These are phyloP conservation scores for Backusella sp. DNA, from an alignment of 192 early-diverging fungal species.

Conservation along the genomic window DNA sequence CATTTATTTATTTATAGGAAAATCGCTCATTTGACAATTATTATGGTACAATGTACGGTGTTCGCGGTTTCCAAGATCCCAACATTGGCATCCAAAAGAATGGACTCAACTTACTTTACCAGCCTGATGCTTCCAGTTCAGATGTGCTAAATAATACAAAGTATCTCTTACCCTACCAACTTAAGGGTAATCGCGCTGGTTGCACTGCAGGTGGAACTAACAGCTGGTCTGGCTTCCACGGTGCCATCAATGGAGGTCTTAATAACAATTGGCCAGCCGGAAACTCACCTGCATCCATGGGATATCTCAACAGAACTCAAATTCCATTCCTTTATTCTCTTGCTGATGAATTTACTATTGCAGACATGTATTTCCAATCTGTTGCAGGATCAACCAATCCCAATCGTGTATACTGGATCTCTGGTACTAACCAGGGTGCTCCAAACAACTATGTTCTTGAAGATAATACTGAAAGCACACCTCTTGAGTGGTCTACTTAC, in stretches of 20 bases:
- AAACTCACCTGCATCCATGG: slow-evolving; percentile 23
- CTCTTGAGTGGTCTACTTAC: slow-evolving; percentile 18
- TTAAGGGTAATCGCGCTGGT: slow-evolving; percentile 24
- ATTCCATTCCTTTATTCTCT: slow-evolving; percentile 21
- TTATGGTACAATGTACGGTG: slow-evolving; percentile 26
- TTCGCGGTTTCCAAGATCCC: slow-evolving; percentile 26
- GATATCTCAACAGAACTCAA: slow-evolving; percentile 20
- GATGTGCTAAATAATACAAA: slow-evolving; percentile 15
- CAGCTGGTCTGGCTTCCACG: slow-evolving; percentile 16
- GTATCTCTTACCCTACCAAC: slow-evolving; percentile 21
- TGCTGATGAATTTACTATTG: slow-evolving; percentile 24
- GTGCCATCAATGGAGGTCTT: slow-evolving; percentile 13
- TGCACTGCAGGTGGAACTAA: slow-evolving; percentile 26
- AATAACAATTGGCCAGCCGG: slow-evolving; percentile 25
- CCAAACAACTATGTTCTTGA: slow-evolving; percentile 16
- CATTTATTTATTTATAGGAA: neutral
- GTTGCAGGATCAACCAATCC: slow-evolving; percentile 20
- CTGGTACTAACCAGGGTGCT: slow-evolving; percentile 1
- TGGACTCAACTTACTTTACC: slow-evolving; percentile 22
- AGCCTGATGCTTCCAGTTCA: slow-evolving; percentile 7
- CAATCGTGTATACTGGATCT: slow-evolving; percentile 16
- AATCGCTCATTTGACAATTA: slow-evolving; percentile 28
- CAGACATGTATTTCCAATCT: slow-evolving; percentile 23
- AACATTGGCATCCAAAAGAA: slow-evolving; percentile 24
- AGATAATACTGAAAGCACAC: slow-evolving; percentile 22